Evolutionary conservation across 192 early-diverging fungal species (phyloP).

Genomic region (Chytriomyces sp.): DNA sequence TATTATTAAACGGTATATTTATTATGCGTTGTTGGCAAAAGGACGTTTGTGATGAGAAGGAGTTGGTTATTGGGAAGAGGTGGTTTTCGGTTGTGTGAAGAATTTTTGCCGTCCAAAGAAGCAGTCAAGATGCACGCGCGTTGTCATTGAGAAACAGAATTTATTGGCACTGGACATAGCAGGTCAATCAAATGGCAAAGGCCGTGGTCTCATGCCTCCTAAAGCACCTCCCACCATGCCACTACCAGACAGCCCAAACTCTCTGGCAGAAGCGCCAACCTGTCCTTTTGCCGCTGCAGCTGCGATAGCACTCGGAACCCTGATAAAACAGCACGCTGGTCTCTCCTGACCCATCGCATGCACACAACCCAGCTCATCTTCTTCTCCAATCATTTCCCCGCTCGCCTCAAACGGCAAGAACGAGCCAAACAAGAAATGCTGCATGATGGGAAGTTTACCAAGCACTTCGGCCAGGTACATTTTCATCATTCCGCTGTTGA

Average conservation of each 20-base stretch:
- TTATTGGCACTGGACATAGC: too few species aligned
- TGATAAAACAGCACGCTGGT: conserved; percentile 81
- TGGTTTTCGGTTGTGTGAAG: too few species aligned
- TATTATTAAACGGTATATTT: too few species aligned
- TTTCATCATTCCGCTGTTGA: conserved; percentile 92
- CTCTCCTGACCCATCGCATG: conserved; percentile 81
- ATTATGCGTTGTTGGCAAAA: too few species aligned
- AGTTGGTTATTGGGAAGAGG: too few species aligned
- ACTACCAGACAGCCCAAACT: conserved; percentile 20
- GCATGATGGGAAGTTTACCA: conserved; percentile 92
- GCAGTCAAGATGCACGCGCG: too few species aligned
- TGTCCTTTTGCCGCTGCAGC: conserved; percentile 58
- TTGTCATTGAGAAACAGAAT: too few species aligned
- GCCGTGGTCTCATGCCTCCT: conserved; percentile 35
- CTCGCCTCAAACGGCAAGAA: conserved; percentile 70
- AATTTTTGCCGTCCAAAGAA: too few species aligned
- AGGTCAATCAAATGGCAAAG: conserved; percentile 57
- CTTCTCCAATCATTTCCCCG: conserved; percentile 43
- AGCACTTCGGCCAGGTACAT: conserved; percentile 86
- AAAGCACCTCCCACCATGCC: conserved; percentile 10
- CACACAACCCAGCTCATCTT: conserved; percentile 58
- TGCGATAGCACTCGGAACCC: conserved; percentile 81
- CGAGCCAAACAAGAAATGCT: conserved; percentile 92
- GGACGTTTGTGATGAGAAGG: too few species aligned
- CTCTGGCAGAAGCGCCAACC: conserved; percentile 19